A percentile compares a stretch with the other conserved stretches of the same genome.
Conservation (phyloP, 2,329 filamentous ascomycete genomes). For the Penicillium rolfsii region DNA sequence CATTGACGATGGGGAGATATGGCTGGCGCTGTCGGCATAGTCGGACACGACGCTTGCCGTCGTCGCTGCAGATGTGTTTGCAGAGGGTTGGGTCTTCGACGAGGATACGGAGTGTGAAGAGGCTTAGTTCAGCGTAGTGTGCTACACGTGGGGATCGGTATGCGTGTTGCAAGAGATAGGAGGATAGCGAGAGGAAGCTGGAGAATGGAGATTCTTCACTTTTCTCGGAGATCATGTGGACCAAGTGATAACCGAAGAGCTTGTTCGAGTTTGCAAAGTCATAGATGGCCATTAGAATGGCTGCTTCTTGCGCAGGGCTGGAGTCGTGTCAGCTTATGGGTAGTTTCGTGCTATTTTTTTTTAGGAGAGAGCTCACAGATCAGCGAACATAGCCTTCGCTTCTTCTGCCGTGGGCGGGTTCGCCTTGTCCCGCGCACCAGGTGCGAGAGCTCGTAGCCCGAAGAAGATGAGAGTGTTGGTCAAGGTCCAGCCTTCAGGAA, state of each 20-base stretch:
- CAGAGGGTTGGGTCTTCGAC: conserved; percentile 82
- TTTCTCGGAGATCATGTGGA: conserved; percentile 64
- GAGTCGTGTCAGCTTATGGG: conserved; percentile 28
- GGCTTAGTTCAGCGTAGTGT: conserved; percentile 80
- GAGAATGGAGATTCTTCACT: conserved; percentile 74
- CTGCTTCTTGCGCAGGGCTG: conserved; percentile 78
- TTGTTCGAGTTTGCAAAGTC: conserved; percentile 96
- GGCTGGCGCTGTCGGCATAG: conserved; percentile 89
- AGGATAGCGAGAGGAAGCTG: conserved; percentile 82
- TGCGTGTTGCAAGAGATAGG: conserved; percentile 91
- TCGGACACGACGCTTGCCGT: conserved; percentile 72
- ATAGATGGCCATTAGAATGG: conserved; percentile 81
- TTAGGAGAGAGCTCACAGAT: conserved; percentile 58
- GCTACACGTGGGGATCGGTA: conserved; percentile 78
- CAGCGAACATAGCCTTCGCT: conserved; percentile 77
- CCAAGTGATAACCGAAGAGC: conserved; percentile 84
- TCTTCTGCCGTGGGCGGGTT: conserved; percentile 73
- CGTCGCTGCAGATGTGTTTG: conserved; percentile 81
- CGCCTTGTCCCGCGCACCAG: conserved; percentile 64
- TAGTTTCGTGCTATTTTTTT: conserved; percentile 1
- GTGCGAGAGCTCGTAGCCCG: conserved; percentile 75
- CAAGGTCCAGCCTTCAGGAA: conserved; percentile 87
- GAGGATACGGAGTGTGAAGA: conserved; percentile 82
- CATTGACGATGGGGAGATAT: conserved; percentile 73
- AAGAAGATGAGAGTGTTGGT: conserved; percentile 80